A percentile compares a stretch with the other conserved stretches of the same genome.
phyloP scores from a whole-genome alignment of 352 stramenopile species.

The Phytopythium sindhum region DNA sequence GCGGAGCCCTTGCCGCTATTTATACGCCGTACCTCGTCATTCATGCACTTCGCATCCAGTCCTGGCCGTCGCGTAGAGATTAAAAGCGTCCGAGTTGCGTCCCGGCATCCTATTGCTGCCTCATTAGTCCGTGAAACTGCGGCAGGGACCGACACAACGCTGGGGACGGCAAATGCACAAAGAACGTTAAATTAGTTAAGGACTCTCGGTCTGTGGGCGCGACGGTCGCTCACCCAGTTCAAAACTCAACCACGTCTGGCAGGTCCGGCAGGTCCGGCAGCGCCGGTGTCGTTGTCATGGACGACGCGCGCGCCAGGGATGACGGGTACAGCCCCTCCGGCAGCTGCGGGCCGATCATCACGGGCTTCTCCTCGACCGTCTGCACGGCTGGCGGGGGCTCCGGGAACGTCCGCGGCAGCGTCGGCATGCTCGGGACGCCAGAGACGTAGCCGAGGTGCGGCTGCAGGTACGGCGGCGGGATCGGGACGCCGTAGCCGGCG shows the following conservation, averaged over 20 bases:
- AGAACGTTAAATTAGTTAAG: too few relatives aligned
- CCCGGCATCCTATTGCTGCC: too few relatives aligned
- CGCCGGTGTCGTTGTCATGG: slow-evolving; percentile 10
- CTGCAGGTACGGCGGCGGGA: slow-evolving; percentile 25
- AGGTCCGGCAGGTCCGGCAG: slow-evolving; percentile 41
- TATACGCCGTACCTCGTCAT: neutral
- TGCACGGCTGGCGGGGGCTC: neutral
- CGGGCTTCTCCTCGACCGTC: slow-evolving; percentile 10
- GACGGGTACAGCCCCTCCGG: slow-evolving; percentile 22
- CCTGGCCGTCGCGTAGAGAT: too few relatives aligned
- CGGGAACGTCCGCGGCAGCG: slow-evolving; percentile 7
- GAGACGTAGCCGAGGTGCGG: slow-evolving; percentile 34
- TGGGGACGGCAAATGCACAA: too few relatives aligned
- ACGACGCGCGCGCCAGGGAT: slow-evolving; percentile 6
- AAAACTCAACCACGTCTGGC: slow-evolving; percentile 53
- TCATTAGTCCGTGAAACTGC: too few relatives aligned
- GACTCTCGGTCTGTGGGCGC: neutral
- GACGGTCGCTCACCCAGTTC: neutral
- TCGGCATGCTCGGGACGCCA: slow-evolving; percentile 16
- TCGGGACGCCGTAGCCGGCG: slow-evolving; percentile 23
- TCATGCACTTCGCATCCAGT: too few relatives aligned
- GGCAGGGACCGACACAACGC: too few relatives aligned
- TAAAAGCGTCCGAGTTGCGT: too few relatives aligned
- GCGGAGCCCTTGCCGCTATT: neutral
- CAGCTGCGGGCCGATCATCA: slow-evolving; percentile 51